Evolutionary conservation across 495 filamentous ascomycete genomes (phyloP).

Genomic region (Lasiosphaeriaceae sp.): DNA sequence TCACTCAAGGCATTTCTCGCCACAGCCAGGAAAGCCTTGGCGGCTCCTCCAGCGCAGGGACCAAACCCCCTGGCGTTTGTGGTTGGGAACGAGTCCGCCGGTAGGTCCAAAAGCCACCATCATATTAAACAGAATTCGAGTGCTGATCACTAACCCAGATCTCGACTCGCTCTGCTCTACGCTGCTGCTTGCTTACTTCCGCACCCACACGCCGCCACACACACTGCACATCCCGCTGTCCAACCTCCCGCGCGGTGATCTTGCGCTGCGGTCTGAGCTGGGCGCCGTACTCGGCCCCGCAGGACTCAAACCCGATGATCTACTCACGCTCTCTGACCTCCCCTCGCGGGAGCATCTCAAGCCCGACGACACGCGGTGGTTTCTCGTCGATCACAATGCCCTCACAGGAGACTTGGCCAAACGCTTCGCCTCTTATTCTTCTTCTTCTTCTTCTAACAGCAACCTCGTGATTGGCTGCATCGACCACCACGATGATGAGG

Average conservation of each 20-base stretch:
- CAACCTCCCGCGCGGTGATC: constrained; percentile 66
- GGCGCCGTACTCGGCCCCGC: constrained; percentile 47
- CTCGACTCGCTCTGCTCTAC: constrained; percentile 89
- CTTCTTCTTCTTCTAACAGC: too few relatives aligned
- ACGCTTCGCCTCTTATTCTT: constrained; percentile 26
- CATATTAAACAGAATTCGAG: too few relatives aligned
- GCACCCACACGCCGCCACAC: constrained; percentile 45
- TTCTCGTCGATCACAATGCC: constrained; percentile 89
- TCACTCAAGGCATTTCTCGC: constrained; percentile 37
- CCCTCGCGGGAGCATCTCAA: constrained; percentile 21
- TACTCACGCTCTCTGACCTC: constrained; percentile 52
- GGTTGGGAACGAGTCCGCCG: constrained; percentile 70
- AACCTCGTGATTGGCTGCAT: constrained; percentile 66
- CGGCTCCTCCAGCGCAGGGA: constrained; percentile 29
- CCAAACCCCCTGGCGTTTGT: constrained; percentile 55
- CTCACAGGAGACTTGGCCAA: constrained; percentile 52
- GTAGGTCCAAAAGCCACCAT: constrained; percentile 42
- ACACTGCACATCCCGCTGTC: constrained; percentile 75
- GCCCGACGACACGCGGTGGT: constrained; percentile 46
- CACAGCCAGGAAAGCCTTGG: constrained; percentile 37
- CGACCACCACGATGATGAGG: constrained; percentile 89
- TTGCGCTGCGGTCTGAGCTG: constrained; percentile 78
- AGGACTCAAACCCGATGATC: constrained; percentile 38
- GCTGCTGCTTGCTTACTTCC: constrained; percentile 81
- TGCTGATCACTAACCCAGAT: constrained; percentile 47